A percentile compares a stretch with the other conserved stretches of the same genome.
phyloP scores from a whole-genome alignment of 768 basidiomycete species.

The Trametes villosa region DNA sequence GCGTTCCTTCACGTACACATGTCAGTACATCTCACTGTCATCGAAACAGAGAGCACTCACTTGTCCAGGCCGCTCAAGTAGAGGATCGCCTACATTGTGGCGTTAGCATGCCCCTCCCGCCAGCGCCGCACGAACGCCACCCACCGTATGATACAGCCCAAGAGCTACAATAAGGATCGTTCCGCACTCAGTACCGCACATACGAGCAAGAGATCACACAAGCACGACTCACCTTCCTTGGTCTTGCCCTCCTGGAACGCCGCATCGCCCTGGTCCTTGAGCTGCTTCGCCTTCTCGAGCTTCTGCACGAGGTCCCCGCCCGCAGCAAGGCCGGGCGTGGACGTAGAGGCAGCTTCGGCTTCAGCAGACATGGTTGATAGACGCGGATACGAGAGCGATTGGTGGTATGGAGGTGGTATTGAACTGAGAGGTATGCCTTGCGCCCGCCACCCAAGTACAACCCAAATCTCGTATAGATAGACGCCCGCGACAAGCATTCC shows the following conservation, averaged over 20 bases:
- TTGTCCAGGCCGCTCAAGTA: constrained; percentile 80
- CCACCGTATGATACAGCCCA: constrained; percentile 70
- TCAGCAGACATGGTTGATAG: constrained; percentile 1
- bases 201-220: background rate
- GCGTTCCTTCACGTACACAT: constrained; percentile 24
- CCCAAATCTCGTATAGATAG: background rate
- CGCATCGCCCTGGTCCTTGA: constrained; percentile 42
- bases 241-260: constrained; percentile 40
- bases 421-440: background rate
- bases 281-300: constrained; percentile 56
- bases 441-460: background rate
- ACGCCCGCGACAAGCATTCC: background rate
- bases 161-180: constrained; percentile 58
- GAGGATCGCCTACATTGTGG: constrained; percentile 56
- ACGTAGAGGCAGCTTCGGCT: constrained; percentile 14
- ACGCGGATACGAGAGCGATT: background rate
- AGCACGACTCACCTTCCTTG: constrained; percentile 34
- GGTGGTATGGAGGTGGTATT: too few relatives aligned
- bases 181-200: background rate
- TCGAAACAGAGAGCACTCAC: too few relatives aligned
- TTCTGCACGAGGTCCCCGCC: constrained; percentile 45
- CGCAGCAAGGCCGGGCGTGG: constrained; percentile 6
- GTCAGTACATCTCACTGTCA: too few relatives aligned
- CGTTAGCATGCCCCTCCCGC: background rate
- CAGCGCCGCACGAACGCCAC: constrained; percentile 5